Evolutionary conservation across 306 rosid species (phyloP).

Genomic region (Ormosia semicastrata): DNA sequence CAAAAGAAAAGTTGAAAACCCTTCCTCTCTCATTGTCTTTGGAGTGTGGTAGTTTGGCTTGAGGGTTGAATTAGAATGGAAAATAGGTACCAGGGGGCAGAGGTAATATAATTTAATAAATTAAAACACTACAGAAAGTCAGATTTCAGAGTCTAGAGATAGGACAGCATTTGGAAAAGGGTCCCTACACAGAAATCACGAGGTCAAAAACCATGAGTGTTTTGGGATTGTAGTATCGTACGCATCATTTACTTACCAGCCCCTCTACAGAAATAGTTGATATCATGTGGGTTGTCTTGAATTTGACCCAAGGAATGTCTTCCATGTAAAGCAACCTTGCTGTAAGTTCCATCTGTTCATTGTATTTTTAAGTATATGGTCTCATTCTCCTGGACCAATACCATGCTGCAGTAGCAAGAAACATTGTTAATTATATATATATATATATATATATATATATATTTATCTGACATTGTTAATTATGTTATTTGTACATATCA

Average conservation of each 20-base stretch:
- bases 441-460: too few relatives aligned
- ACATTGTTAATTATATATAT: background rate
- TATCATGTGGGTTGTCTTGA: conserved; percentile 40
- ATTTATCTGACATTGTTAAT: too few relatives aligned
- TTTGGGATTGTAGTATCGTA: conserved; percentile 28
- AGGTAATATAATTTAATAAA: background rate
- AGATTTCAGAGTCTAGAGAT: conserved; percentile 39
- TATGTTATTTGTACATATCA: too few relatives aligned
- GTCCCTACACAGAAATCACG: conserved; percentile 37
- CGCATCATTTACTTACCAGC: conserved; percentile 17
- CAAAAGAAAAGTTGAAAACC: conserved; percentile 24
- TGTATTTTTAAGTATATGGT: background rate
- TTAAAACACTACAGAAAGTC: conserved; percentile 18
- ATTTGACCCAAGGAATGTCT: conserved; percentile 45
- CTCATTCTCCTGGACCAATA: background rate
- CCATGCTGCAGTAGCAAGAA: background rate
- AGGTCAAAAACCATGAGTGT: conserved; percentile 44
- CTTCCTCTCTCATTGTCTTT: conserved; percentile 16
- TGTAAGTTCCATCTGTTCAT: background rate
- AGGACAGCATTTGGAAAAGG: conserved; percentile 36
- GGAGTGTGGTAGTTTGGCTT: conserved; percentile 25
- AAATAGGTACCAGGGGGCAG: background rate
- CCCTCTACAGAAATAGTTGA: background rate
- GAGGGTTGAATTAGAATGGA: conserved; percentile 30
- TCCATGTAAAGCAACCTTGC: conserved; percentile 37